Evolutionary conservation across 2,329 filamentous ascomycete species (phyloP).

Genomic region (Acephala macrosclerotiorum): DNA sequence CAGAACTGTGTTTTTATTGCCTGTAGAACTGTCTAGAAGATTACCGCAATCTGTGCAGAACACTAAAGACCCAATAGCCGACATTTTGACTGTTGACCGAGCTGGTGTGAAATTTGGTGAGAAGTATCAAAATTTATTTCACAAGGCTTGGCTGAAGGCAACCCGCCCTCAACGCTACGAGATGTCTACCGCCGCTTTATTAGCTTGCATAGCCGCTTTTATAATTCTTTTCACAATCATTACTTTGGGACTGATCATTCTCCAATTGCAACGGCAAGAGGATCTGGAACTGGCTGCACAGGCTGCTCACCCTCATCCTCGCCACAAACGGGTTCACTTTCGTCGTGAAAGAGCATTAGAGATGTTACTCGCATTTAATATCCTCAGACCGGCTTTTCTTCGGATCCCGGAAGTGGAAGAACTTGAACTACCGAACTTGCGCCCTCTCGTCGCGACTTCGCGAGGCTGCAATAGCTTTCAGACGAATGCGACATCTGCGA

Average conservation of each 20-base stretch:
- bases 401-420: neutral
- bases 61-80: constrained; percentile 86
- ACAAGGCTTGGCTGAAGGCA: neutral
- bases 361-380: too few relatives aligned
- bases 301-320: too few relatives aligned
- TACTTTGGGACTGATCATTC: too few relatives aligned
- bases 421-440: neutral
- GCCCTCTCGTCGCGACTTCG: neutral
- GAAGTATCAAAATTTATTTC: constrained; percentile 1
- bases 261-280: too few relatives aligned
- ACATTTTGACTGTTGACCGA: constrained; percentile 62
- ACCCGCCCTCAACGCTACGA: too few relatives aligned
- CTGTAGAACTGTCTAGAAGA: constrained; percentile 81
- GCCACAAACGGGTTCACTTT: too few relatives aligned
- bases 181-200: too few relatives aligned
- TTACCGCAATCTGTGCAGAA: constrained; percentile 96
- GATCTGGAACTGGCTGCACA: too few relatives aligned
- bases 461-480: constrained; percentile 1
- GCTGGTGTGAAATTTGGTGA: constrained; percentile 7
- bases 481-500: neutral
- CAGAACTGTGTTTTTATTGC: constrained; percentile 76
- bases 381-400: constrained; percentile 5
- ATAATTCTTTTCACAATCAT: too few relatives aligned
- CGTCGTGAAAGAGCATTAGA: too few relatives aligned
- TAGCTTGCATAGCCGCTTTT: too few relatives aligned